Evolutionary conservation across 2,329 filamentous ascomycete genomes (phyloP).

Genomic region (Cadophora sp.): DNA sequence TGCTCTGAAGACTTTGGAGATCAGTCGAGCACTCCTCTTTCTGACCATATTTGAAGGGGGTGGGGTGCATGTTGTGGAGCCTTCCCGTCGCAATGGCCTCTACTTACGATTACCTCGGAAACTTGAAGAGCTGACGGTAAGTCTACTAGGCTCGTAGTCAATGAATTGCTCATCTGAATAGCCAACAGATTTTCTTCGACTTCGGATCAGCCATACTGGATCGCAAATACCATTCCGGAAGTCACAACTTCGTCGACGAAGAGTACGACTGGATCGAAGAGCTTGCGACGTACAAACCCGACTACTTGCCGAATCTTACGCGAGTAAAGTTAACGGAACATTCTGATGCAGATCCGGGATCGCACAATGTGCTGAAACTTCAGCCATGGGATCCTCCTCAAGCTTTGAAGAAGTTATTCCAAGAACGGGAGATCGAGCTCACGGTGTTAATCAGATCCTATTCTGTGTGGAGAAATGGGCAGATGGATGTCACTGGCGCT

Average conservation of each 20-base stretch:
- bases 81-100: background rate
- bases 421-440: background rate
- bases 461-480: background rate
- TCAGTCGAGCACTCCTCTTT: background rate
- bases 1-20: background rate
- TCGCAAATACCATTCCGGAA: background rate
- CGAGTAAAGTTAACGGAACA: background rate
- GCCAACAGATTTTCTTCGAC: background rate
- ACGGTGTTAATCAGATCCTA: background rate
- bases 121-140: background rate
- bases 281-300: background rate
- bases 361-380: background rate
- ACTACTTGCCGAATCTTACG: background rate
- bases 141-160: background rate
- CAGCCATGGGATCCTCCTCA: background rate
- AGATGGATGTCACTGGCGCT: background rate
- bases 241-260: constrained; percentile 2
- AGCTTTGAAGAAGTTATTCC: background rate
- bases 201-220: constrained; percentile 1
- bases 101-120: background rate
- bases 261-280: constrained; percentile 13
- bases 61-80: background rate
- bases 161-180: background rate
- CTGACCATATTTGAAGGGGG: background rate
- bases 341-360: background rate